These are phyloP conservation scores for Hyaloperonospora arabidopsidis DNA, from an alignment of 352 stramenopile genomes.

Conservation along the genomic window DNA sequence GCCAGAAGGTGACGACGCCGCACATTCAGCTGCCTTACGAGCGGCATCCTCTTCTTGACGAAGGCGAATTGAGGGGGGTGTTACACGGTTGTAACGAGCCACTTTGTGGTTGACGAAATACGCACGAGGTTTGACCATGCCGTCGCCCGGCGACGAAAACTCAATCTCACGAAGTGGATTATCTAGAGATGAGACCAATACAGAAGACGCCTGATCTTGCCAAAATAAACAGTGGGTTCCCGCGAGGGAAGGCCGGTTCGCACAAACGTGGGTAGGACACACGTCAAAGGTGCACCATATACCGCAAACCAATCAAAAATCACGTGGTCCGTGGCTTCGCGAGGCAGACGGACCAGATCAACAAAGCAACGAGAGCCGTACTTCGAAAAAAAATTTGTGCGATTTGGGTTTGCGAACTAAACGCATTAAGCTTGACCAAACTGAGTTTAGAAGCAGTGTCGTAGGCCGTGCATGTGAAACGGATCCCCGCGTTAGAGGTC, in stretches of 20 bases:
- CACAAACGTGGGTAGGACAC: neutral
- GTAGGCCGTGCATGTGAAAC: neutral
- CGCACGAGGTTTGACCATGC: neutral
- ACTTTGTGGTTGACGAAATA: slow-evolving; percentile 2
- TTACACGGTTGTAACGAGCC: neutral
- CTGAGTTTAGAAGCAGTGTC: neutral
- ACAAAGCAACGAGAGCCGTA: neutral
- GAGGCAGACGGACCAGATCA: neutral
- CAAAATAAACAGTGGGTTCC: neutral
- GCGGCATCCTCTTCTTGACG: neutral
- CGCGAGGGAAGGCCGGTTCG: slow-evolving; percentile 1
- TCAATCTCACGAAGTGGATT: neutral
- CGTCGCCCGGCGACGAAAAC: neutral
- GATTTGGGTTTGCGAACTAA: neutral
- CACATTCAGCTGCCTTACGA: neutral
- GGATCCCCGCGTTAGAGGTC: neutral
- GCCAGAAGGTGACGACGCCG: neutral
- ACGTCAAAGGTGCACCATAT: neutral
- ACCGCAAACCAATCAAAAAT: neutral
- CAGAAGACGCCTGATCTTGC: neutral
- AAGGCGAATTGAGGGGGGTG: neutral
- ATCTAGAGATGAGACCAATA: neutral
- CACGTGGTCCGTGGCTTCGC: neutral
- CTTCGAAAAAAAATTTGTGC: neutral
- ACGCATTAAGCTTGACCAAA: neutral